Evolutionary conservation across 345 rosid species (phyloP), one percentile per base, ranked within the genome.

Genomic region (Salix suchowensis): DNA sequence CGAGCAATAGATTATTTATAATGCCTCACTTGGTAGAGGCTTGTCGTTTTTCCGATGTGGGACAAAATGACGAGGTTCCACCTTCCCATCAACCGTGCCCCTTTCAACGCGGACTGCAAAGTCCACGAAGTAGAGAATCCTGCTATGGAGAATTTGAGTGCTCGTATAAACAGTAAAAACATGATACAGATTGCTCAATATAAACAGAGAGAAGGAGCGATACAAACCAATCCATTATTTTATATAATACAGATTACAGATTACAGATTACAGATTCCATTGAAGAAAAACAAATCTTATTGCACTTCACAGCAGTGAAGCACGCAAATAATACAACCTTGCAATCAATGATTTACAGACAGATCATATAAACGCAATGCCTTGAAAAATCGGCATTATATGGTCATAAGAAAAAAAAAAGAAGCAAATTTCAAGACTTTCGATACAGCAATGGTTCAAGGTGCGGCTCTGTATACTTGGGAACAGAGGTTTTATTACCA

Each of bases 401-500:
- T 42, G 24, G 21, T 28, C 37, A n/a, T 26, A 28, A 26, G 1
- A 26, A 26, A 15, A 48, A 70, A 55, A 28, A 28, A 75, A 30
- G 1, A 37, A 70, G 52, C 16, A 5, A 71, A 18, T 65, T 77
- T 77, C 76, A 81, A 14, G 78, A 65, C 69, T 65, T 70, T 9
- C 54, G 74, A 3, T 40, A 52, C 79, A 96, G 75, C 82, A 96
- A 84, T 68, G 98, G 95, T 80, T 90, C 97, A 83, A 83, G 66
- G 46, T 80, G 82, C 34, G 94, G 83, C 68, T 85, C 87, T 11
- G 44, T 72, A 64, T 70, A 52, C 24, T 15, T 70, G 26, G 83
- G 68, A 67, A 19, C 76, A 0, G 73, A 74, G n/a, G 75, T 58
- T 58, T 8, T 76, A 62, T 30, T 74, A 67, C 32, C 61, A 39